Evolutionary conservation across 2,329 filamentous ascomycete species (phyloP).

Genomic region (Sporothrix pseudoabietina): DNA sequence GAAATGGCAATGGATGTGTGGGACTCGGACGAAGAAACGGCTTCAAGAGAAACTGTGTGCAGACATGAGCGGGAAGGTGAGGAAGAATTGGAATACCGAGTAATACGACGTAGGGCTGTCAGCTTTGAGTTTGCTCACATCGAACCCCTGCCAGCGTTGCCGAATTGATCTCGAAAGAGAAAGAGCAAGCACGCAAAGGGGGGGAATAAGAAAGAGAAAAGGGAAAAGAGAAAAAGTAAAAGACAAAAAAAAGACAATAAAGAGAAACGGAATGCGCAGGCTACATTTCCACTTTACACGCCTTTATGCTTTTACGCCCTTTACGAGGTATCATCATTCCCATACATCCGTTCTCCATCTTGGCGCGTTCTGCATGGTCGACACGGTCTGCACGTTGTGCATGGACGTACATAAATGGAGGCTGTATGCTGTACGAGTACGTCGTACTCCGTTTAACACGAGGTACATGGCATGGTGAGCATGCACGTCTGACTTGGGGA

Average conservation of each 20-base stretch:
- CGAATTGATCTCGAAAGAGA: background rate
- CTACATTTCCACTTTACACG: background rate
- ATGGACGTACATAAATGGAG: background rate
- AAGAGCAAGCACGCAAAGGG: background rate
- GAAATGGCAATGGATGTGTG: background rate
- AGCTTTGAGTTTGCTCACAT: background rate
- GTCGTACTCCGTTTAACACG: background rate
- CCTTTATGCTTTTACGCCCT: background rate
- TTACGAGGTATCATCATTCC: background rate
- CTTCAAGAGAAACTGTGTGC: too few species aligned
- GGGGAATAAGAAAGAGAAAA: background rate
- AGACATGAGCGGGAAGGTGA: too few species aligned
- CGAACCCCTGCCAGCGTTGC: slow-evolving; percentile 3
- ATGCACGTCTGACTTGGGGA: background rate
- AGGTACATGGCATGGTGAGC: too few species aligned
- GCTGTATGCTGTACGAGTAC: background rate
- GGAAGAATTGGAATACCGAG: background rate
- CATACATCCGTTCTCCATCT: background rate
- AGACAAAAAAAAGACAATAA: too few species aligned
- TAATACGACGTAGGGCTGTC: background rate
- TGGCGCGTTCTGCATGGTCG: background rate
- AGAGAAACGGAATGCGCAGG: background rate
- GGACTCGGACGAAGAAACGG: background rate
- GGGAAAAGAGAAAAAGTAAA: too few species aligned
- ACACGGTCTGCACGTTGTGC: background rate